phyloP scores from a whole-genome alignment of 2,329 filamentous ascomycete genomes.

The Cladophialophora chaetospira region DNA sequence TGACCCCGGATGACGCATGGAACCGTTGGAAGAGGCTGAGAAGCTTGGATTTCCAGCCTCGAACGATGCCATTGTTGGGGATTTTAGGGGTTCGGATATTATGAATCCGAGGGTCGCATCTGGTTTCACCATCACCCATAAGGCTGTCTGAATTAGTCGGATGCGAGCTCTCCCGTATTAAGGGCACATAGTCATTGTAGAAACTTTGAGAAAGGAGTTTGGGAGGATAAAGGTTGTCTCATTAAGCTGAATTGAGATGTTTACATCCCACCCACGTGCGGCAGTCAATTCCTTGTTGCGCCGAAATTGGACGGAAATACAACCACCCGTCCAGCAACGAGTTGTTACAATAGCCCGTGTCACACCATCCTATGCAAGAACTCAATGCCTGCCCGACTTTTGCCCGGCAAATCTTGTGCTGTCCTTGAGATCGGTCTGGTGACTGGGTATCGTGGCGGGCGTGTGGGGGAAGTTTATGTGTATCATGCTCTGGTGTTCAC shows the following conservation, averaged over 20 bases:
- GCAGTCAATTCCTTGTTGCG: conserved; percentile 17
- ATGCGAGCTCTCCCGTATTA: conserved; percentile 1
- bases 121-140: conserved; percentile 19
- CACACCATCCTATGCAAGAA: conserved; percentile 18
- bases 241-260: conserved; percentile 31
- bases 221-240: conserved; percentile 20
- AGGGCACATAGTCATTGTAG: background rate
- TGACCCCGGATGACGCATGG: conserved; percentile 4
- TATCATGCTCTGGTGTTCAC: conserved; percentile 25
- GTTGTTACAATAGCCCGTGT: conserved; percentile 15
- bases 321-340: conserved; percentile 26
- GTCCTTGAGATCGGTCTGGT: conserved; percentile 9
- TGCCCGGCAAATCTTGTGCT: background rate
- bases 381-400: conserved; percentile 5
- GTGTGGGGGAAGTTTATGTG: conserved; percentile 5
- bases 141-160: background rate
- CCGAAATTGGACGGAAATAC: conserved; percentile 21
- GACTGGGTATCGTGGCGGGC: conserved; percentile 3
- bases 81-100: conserved; percentile 16
- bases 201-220: background rate
- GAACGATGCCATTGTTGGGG: background rate
- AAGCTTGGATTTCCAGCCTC: background rate
- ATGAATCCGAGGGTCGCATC: conserved; percentile 5
- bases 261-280: conserved; percentile 24
- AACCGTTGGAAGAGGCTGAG: background rate